A percentile compares a stretch with the other conserved stretches of the same genome.
phyloP scores from a whole-genome alignment of 805 yeast species.

The Candida hispaniensis region DNA sequence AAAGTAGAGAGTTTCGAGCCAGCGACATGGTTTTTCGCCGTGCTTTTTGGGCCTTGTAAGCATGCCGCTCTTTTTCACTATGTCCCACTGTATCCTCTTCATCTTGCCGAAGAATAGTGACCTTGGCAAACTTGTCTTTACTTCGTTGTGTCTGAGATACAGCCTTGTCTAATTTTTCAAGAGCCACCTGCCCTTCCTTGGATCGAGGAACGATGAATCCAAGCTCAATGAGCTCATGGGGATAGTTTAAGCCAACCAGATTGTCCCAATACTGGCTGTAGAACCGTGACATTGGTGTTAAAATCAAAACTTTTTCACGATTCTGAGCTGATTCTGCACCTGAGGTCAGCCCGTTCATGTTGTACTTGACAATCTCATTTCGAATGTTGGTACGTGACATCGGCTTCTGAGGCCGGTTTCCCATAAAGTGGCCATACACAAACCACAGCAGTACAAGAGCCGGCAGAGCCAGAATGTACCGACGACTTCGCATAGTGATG shows the following conservation, averaged over 20 bases:
- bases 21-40: slow-evolving; percentile 86
- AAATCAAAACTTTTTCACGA: slow-evolving; percentile 70
- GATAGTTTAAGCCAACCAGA: slow-evolving; percentile 61
- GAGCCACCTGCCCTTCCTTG: slow-evolving; percentile 68
- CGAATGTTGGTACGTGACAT: slow-evolving; percentile 18
- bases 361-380: slow-evolving; percentile 45
- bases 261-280: slow-evolving; percentile 84
- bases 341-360: slow-evolving; percentile 67
- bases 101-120: slow-evolving; percentile 87
- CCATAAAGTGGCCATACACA: slow-evolving; percentile 7
- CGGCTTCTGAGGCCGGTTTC: slow-evolving; percentile 16
- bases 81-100: slow-evolving; percentile 69
- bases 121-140: slow-evolving; percentile 62
- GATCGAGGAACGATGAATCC: slow-evolving; percentile 88
- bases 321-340: slow-evolving; percentile 62
- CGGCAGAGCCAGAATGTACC: slow-evolving; percentile 14
- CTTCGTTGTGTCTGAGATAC: slow-evolving; percentile 61
- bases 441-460: slow-evolving; percentile 11
- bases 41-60: slow-evolving; percentile 72
- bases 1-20: slow-evolving; percentile 83
- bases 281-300: slow-evolving; percentile 86
- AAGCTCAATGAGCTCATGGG: slow-evolving; percentile 71
- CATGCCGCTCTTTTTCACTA: slow-evolving; percentile 82
- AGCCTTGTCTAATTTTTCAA: slow-evolving; percentile 60
- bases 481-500: too few species aligned